phyloP scores from a whole-genome alignment of 768 basidiomycete genomes.

The Flagelloscypha sp. region DNA sequence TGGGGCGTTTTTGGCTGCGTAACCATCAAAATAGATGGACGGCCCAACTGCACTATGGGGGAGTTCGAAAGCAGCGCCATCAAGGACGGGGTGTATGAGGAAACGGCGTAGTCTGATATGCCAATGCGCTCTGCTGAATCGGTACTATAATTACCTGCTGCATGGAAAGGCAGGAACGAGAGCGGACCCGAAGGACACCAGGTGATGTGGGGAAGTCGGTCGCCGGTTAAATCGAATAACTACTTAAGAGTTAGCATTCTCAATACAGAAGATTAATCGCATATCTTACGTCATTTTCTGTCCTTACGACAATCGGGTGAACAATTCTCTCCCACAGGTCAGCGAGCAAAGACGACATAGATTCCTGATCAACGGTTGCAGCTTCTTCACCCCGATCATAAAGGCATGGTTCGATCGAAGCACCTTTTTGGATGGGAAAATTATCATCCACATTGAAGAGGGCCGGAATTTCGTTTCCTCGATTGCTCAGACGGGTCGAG shows the following conservation, averaged over 20 bases:
- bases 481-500: background rate
- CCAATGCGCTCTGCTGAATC: background rate
- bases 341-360: constrained; percentile 1
- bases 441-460: too few species aligned
- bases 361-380: background rate
- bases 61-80: too few species aligned
- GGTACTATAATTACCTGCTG: constrained; percentile 18
- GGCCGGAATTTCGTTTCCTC: background rate
- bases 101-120: constrained; percentile 11
- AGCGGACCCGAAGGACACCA: constrained; percentile 23
- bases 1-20: constrained; percentile 8
- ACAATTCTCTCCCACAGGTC: constrained; percentile 5
- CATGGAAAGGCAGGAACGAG: constrained; percentile 29
- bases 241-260: too few species aligned
- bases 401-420: background rate
- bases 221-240: too few species aligned
- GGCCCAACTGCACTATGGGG: constrained; percentile 2
- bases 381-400: background rate
- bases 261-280: too few species aligned
- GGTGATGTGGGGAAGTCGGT: constrained; percentile 16
- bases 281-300: too few species aligned
- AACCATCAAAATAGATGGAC: constrained; percentile 5
- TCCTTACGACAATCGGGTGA: constrained; percentile 1
- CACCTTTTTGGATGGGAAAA: background rate
- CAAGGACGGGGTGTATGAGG: constrained; percentile 16